Evolutionary conservation across 2,329 filamentous ascomycete species (phyloP), one percentile per base, ranked within the genome.

Genomic region (Neophaeococcomyces aloes): DNA sequence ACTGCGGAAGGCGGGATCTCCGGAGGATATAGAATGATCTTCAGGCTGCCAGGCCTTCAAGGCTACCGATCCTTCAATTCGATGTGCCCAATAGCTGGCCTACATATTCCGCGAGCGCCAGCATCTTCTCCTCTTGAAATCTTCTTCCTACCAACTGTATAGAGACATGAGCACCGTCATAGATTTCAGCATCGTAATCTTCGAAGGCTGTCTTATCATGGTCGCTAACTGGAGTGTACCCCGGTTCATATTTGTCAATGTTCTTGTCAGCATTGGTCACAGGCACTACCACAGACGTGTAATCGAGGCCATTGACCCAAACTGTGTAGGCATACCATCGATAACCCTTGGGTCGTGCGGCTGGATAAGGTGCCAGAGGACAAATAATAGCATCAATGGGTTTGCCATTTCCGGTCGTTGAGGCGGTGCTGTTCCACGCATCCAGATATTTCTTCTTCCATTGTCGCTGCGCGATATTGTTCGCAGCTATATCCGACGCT

Each of bases 221-320:
- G 18, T 37, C 47, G 25, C 52, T 53, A 47, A 48, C 44, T 8
- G 51, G 51, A 2, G 18, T 38, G 27, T 53, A 53, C 4, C 31
- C 43, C 30, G 45, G 42, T n/a, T 53, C 51, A 31, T 56, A 60
- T 18, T 48, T 48, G 51, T 75, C 72, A 11, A 61, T 53, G 1
- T 53, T 53, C 1, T 63, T 63, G 42, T 72, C 64, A 1, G 69
- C 66, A 32, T 61, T 56, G 1, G 63, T 64, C 1, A 73, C 75
- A 0, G 80, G 80, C 55, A 84, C 82, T 0, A 78, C 68, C 2
- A 74, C 59, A 5, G 69, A 72, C 0, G 80, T 76, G 57, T 82
- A 82, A 57, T 85, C 79, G 1, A 85, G 68, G 35, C 83, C 53
- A 56, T 84, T 85, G 78, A 79, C 84, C 49, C 78, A 72, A 0